A percentile compares a stretch with the other conserved stretches of the same genome.
phyloP scores from a whole-genome alignment of 164 flowering plant species.

The Berberis vulgaris region DNA sequence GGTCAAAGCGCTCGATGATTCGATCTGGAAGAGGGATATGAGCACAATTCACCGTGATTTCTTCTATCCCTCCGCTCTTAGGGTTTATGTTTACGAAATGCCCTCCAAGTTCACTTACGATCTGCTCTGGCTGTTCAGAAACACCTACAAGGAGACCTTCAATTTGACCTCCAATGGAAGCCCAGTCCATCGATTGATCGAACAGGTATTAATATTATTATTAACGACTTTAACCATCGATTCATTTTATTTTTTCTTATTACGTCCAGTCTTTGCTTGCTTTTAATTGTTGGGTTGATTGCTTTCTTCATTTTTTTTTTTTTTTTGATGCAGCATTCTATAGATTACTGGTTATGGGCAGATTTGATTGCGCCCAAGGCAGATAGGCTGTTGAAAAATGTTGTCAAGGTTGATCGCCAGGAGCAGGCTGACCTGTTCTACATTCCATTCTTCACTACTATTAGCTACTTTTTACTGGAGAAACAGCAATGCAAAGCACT shows the following conservation, averaged over 20 bases:
- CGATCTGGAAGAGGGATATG: slow-evolving; percentile 38
- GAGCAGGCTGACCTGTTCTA: slow-evolving; percentile 93
- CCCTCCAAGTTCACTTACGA: slow-evolving; percentile 86
- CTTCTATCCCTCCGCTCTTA: slow-evolving; percentile 29
- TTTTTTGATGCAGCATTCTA: slow-evolving; percentile 60
- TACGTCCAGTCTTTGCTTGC: neutral
- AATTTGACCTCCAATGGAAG: slow-evolving; percentile 98
- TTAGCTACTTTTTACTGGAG: slow-evolving; percentile 93
- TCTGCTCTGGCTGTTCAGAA: slow-evolving; percentile 66
- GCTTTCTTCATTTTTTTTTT: neutral
- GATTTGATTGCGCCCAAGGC: slow-evolving; percentile 87
- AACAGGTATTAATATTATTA: slow-evolving; percentile 45
- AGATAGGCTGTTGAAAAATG: slow-evolving; percentile 73
- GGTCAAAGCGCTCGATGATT: slow-evolving; percentile 37
- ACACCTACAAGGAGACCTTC: slow-evolving; percentile 62
- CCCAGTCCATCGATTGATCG: slow-evolving; percentile 91
- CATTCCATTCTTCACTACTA: slow-evolving; percentile 94
- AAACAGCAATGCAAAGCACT: slow-evolving; percentile 93
- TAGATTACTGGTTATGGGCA: slow-evolving; percentile 98
- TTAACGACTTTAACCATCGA: neutral
- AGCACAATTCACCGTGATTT: slow-evolving; percentile 31
- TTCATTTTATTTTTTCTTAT: neutral
- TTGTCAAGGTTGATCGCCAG: slow-evolving; percentile 65
- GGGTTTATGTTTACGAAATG: slow-evolving; percentile 93
- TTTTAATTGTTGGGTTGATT: neutral